These are phyloP conservation scores for Pelargonium myrrhifolium DNA, from an alignment of 441 rosid genomes.

Conservation along the genomic window DNA sequence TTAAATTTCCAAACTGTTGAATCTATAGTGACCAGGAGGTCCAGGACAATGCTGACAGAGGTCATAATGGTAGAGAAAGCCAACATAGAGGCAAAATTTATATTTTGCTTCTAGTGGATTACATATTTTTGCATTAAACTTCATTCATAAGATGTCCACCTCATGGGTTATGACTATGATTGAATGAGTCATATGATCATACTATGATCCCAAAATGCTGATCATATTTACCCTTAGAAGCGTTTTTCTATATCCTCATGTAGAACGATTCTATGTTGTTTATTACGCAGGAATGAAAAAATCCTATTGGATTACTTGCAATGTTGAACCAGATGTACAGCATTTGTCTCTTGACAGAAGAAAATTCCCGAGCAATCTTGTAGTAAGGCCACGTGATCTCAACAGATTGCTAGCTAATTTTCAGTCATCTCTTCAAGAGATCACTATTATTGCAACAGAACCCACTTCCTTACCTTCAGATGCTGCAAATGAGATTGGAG, in stretches of 20 bases:
- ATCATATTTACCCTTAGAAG: no score
- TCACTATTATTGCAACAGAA: conserved; percentile 83
- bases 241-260: not conserved
- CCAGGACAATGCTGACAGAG: not conserved
- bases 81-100: not conserved
- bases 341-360: conserved; percentile 76
- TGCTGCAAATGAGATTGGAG: conserved; percentile 69
- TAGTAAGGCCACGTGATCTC: conserved; percentile 72
- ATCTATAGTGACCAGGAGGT: no score
- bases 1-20: no score
- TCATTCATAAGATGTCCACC: not conserved
- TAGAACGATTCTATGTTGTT: not conserved
- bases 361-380: conserved; percentile 62
- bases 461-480: conserved; percentile 51
- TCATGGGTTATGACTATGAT: no score
- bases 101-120: no score
- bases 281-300: conserved; percentile 60
- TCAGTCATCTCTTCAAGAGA: conserved; percentile 95
- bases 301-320: conserved; percentile 82
- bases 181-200: no score
- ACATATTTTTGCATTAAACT: no score
- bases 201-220: no score
- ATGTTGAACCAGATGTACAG: conserved; percentile 77
- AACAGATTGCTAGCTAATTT: conserved; percentile 76
- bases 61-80: not conserved